Base-by-base conservation (phyloP, 176 grass and related monocot genomes). In the Aegilops longissima region DNA sequence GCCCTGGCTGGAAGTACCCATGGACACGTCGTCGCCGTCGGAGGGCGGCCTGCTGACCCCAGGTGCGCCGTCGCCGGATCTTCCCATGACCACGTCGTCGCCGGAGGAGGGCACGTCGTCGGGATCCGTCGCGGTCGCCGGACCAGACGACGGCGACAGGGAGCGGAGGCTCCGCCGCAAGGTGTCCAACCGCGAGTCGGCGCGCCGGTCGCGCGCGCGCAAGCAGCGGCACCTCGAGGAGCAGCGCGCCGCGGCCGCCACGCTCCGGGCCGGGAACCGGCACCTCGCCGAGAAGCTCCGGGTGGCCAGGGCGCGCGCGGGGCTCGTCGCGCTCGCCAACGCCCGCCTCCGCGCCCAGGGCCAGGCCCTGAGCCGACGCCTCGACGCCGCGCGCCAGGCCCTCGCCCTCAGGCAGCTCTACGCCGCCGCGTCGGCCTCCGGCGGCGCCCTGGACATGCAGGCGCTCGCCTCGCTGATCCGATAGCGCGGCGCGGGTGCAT, bases 121-220 rank as follows among this genome's bases (percentile, higher is more conserved):
- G 17, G 79, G 73, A 12, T 25, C 39, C 18, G 54, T 59, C 0
- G 54, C 54, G 9, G 33, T 4, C 52, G 16, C 42, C 78, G 5
- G 81, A 36, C 35, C 35, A 44, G 61, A 4, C 17, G 10, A 23
- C 21, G 58, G 33, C 10, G 71, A 61, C 3, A 49, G 73, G 49
- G 63, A 82, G 74, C 84, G 90, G 29, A 87, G 88, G 59, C 93
- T 89, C 45, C 91, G 91, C 1, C 90, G 96, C 8, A 90, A 62
- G 87, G 66, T 95, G 45, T 98, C 96, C 14, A 98, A 95, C 96
- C 93, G 93, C 12, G 89, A 93, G 85, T 98, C 96, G 10, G 96
- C 96, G 25, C 93, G 93, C 4, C 91, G 96, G 0, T 98, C 96
- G 13, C 92, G 93, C 21, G 89, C 83, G 45, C 86, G 93, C 30